Conservation (phyloP, 345 rosid species). For the Theobroma cacao region DNA sequence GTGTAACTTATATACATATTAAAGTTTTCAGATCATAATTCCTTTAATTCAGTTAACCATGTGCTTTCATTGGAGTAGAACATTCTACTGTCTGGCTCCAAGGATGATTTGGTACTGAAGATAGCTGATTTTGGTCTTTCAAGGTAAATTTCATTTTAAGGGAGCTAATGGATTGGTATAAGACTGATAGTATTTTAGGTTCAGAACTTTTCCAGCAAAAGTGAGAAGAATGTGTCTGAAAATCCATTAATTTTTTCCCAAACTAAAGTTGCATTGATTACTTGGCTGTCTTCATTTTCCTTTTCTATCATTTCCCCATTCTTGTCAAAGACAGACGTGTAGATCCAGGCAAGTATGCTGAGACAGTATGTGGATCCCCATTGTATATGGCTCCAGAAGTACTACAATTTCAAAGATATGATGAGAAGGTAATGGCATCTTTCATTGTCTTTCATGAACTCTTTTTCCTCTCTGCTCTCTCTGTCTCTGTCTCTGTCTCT, state of each 20-base stretch:
- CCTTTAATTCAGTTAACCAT: conserved; percentile 5
- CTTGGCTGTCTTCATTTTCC: neutral
- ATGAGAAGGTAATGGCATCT: conserved; percentile 45
- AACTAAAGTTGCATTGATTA: too few species aligned
- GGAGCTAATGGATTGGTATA: neutral
- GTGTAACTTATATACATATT: neutral
- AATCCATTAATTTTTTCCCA: neutral
- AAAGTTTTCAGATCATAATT: neutral
- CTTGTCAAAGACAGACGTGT: conserved; percentile 34
- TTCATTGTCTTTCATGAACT: neutral
- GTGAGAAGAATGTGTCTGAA: neutral
- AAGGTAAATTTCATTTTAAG: conserved; percentile 37
- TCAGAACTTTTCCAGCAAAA: neutral
- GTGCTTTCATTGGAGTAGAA: conserved; percentile 40
- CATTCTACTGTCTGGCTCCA: conserved; percentile 46
- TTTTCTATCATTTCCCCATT: neutral
- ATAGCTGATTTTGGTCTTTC: conserved; percentile 78
- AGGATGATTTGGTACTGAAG: conserved; percentile 47
- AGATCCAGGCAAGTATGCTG: conserved; percentile 40
- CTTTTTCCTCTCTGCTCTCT: conserved; percentile 4
- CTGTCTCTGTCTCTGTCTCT: too few species aligned
- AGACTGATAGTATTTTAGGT: conserved; percentile 3
- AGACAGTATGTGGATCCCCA: conserved; percentile 64
- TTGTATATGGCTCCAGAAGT: conserved; percentile 82
- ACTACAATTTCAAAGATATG: conserved; percentile 65